Percentiles rank a stretch among this genome's conserved stretches.
Evolutionary conservation across 345 rosid species (phyloP).

Genomic region (Brassica juncea): DNA sequence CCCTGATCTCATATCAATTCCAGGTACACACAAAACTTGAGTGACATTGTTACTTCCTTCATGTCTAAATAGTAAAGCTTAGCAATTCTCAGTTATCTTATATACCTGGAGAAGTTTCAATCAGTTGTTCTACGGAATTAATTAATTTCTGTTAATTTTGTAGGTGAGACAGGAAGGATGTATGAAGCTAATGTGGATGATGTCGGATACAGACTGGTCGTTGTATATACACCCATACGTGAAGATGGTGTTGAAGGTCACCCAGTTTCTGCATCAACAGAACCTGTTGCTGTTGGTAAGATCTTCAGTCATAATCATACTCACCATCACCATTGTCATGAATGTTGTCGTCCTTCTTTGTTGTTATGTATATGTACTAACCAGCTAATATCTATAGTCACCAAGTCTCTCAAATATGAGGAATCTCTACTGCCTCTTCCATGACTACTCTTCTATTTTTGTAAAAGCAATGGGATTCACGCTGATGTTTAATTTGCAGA

Average conservation of each 20-base stretch:
- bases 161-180: conserved; percentile 93
- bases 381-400: not conserved
- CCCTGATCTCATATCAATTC: conserved; percentile 94
- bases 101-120: conserved; percentile 15
- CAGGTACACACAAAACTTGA: conserved; percentile 52
- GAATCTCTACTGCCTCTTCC: not conserved
- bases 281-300: conserved; percentile 86
- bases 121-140: not conserved
- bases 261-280: conserved; percentile 96
- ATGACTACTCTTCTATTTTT: not conserved
- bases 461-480: not conserved
- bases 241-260: conserved; percentile 96
- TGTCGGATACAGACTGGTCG: conserved; percentile 92
- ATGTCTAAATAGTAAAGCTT: conserved; percentile 9
- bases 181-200: conserved; percentile 99
- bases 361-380: not conserved
- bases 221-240: conserved; percentile 80
- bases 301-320: conserved; percentile 8
- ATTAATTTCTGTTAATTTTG: conserved; percentile 32
- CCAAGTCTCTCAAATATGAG: not conserved
- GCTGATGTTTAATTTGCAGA: conserved; percentile 55
- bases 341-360: not conserved
- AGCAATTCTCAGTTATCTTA: conserved; percentile 5
- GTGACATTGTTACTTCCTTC: conserved; percentile 8
- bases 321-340: conserved; percentile 7